These are phyloP conservation scores for Trametes versicolor DNA, from an alignment of 1,284 basidiomycete species.

Conservation along the genomic window DNA sequence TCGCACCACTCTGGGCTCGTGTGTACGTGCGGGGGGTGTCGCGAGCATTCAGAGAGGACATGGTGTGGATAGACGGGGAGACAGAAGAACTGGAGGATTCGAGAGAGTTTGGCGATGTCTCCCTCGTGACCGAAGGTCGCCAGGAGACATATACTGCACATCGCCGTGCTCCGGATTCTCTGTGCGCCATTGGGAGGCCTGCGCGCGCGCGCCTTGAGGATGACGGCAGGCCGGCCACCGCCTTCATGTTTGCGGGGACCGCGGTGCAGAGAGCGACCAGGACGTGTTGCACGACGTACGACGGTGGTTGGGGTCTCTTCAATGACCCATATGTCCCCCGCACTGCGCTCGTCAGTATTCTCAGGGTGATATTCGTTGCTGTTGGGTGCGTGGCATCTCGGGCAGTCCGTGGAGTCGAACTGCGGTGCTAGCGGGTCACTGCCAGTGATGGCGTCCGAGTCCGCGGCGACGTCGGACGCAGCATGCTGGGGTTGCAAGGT, in stretches of 20 bases:
- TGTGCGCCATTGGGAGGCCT: too few species aligned
- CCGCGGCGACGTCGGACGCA: too few species aligned
- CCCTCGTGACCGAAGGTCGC: slow-evolving; percentile 1
- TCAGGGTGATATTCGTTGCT: neutral
- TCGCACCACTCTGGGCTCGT: slow-evolving; percentile 9
- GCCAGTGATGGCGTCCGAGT: too few species aligned
- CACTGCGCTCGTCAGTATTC: neutral
- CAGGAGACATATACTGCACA: neutral
- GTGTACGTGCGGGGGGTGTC: slow-evolving; percentile 6
- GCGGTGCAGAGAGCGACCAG: too few species aligned
- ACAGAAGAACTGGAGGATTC: slow-evolving; percentile 12
- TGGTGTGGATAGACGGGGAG: slow-evolving; percentile 15
- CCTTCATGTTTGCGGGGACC: too few species aligned
- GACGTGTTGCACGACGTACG: neutral
- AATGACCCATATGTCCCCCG: slow-evolving; percentile 8
- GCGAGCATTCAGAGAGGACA: neutral
- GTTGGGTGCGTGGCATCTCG: neutral
- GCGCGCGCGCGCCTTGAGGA: too few species aligned
- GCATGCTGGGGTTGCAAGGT: too few species aligned
- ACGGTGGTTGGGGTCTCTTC: neutral
- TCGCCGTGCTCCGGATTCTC: too few species aligned
- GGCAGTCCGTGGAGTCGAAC: neutral
- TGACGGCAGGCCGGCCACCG: too few species aligned
- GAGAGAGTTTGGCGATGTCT: slow-evolving; percentile 2
- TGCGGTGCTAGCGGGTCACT: too few species aligned